Conservation (phyloP, 164 flowering plant species). For the Protea cynaroides region DNA sequence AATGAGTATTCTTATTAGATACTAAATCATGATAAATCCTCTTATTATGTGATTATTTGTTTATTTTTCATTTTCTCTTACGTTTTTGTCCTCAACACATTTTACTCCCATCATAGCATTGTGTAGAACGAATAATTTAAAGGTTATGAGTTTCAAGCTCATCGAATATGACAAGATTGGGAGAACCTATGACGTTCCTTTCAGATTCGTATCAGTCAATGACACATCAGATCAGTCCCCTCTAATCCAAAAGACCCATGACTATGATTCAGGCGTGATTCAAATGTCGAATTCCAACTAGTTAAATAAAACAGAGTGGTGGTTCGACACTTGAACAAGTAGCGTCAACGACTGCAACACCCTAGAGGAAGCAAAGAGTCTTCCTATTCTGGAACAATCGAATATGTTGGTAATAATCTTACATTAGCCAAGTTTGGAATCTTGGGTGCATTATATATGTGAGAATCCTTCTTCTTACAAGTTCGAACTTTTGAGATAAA, state of each 20-base stretch:
- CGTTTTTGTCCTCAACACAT: too few relatives aligned
- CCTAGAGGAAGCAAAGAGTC: background rate
- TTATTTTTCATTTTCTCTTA: too few relatives aligned
- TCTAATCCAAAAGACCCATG: slow-evolving; percentile 24
- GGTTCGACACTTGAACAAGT: slow-evolving; percentile 6
- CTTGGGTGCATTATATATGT: too few relatives aligned
- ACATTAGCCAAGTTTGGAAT: too few relatives aligned
- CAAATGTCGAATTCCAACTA: slow-evolving; percentile 23
- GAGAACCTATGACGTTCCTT: slow-evolving; percentile 10
- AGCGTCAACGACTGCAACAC: too few relatives aligned
- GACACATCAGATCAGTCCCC: slow-evolving; percentile 29
- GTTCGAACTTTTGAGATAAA: too few relatives aligned
- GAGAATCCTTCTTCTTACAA: too few relatives aligned
- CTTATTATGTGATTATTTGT: too few relatives aligned
- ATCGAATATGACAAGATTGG: slow-evolving; percentile 17
- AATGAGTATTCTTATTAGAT: too few relatives aligned
- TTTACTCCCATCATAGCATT: slow-evolving; percentile 27
- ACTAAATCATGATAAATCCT: too few relatives aligned
- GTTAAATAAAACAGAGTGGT: slow-evolving; percentile 1
- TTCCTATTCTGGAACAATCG: slow-evolving; percentile 16
- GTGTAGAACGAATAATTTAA: slow-evolving; percentile 22
- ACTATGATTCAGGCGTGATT: slow-evolving; percentile 18
- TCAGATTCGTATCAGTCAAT: slow-evolving; percentile 12
- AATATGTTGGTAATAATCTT: too few relatives aligned
- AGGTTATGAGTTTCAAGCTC: slow-evolving; percentile 23